Conservation (phyloP, 306 rosid species). For the Rosa rugosa region DNA sequence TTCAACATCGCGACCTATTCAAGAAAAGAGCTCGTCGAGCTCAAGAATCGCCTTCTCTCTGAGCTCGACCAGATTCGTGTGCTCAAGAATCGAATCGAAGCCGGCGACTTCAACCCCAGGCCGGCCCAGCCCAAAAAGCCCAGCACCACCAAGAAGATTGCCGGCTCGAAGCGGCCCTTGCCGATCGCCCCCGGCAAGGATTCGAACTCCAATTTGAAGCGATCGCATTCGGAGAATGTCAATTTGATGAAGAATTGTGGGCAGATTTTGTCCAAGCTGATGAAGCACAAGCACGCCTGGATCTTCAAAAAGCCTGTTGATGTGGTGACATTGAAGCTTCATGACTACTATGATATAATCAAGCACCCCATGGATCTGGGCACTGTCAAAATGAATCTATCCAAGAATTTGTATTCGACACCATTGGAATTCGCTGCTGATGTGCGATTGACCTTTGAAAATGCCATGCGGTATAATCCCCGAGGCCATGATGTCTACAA, state of each 20-base stretch:
- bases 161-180: slow-evolving; percentile 66
- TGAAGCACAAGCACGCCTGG: slow-evolving; percentile 78
- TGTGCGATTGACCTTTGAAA: slow-evolving; percentile 75
- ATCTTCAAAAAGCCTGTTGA: slow-evolving; percentile 77
- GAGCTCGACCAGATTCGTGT: slow-evolving; percentile 83
- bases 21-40: slow-evolving; percentile 65
- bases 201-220: slow-evolving; percentile 36
- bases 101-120: slow-evolving; percentile 37
- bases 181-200: slow-evolving; percentile 41
- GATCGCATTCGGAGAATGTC: slow-evolving; percentile 50
- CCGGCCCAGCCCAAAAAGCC: slow-evolving; percentile 49
- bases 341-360: slow-evolving; percentile 77
- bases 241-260: slow-evolving; percentile 60
- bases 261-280: slow-evolving; percentile 67
- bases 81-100: slow-evolving; percentile 58
- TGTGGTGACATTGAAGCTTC: slow-evolving; percentile 59
- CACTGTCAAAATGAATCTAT: slow-evolving; percentile 58
- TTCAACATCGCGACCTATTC: slow-evolving; percentile 54
- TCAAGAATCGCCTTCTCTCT: slow-evolving; percentile 43
- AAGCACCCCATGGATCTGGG: slow-evolving; percentile 98
- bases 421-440: slow-evolving; percentile 68
- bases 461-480: slow-evolving; percentile 82
- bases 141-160: slow-evolving; percentile 39
- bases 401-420: slow-evolving; percentile 41
- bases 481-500: slow-evolving; percentile 66